These are phyloP conservation scores for Emergomyces orientalis DNA, from an alignment of 2,329 filamentous ascomycete genomes.

Conservation along the genomic window DNA sequence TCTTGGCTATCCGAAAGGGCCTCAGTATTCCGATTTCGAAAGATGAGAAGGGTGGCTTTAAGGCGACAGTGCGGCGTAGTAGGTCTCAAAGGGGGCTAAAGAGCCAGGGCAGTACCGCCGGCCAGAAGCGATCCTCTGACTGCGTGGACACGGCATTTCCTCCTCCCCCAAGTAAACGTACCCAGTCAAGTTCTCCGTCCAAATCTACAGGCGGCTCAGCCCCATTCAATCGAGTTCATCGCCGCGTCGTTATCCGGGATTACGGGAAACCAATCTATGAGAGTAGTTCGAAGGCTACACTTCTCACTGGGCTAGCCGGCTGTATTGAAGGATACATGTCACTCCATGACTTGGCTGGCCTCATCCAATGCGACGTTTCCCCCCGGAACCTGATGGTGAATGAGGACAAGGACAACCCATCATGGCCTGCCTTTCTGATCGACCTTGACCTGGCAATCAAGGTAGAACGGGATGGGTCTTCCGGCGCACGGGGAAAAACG, in stretches of 20 bases:
- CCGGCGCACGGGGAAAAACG: neutral
- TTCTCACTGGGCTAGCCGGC: neutral
- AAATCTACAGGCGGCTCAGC: neutral
- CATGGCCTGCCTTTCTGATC: neutral
- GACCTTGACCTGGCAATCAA: neutral
- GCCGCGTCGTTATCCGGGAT: neutral
- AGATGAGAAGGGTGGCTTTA: neutral
- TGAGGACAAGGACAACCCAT: neutral
- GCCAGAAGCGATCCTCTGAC: neutral
- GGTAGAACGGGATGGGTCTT: neutral
- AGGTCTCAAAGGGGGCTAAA: neutral
- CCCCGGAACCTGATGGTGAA: neutral
- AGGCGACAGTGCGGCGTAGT: neutral
- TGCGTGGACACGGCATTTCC: neutral
- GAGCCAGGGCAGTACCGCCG: neutral
- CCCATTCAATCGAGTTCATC: neutral
- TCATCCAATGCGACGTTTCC: neutral
- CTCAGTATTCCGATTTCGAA: slow-evolving; percentile 33
- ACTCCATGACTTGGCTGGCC: neutral
- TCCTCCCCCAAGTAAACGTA: neutral
- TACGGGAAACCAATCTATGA: neutral
- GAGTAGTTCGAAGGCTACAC: neutral
- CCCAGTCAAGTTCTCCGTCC: neutral
- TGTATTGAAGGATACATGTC: neutral
- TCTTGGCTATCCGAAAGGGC: slow-evolving; percentile 25